phyloP scores from a whole-genome alignment of 108 stramenopile genomes.

The Nitzschia putrida region DNA sequence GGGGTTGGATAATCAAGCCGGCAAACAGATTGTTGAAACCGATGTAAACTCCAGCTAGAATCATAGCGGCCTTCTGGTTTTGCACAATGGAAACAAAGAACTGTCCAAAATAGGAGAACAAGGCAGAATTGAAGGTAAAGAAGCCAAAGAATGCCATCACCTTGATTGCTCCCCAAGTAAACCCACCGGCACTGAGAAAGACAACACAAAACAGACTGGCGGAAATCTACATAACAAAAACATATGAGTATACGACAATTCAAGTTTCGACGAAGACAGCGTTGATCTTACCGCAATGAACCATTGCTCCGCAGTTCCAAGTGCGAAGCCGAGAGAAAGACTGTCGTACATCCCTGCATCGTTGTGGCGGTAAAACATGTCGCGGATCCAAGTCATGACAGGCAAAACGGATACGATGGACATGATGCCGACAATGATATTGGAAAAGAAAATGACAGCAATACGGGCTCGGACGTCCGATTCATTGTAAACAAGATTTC shows the following conservation, averaged over 20 bases:
- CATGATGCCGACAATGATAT: conserved; percentile 56
- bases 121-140: conserved; percentile 64
- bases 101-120: conserved; percentile 72
- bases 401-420: conserved; percentile 49
- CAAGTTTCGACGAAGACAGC: background rate
- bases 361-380: conserved; percentile 63
- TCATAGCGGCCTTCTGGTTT: conserved; percentile 43
- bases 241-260: background rate
- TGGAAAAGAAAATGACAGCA: conserved; percentile 40
- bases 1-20: conserved; percentile 61
- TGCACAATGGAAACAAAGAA: conserved; percentile 62
- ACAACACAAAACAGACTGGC: conserved; percentile 20
- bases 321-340: conserved; percentile 45
- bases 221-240: background rate
- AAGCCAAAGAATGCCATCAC: conserved; percentile 47
- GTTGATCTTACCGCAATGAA: conserved; percentile 34
- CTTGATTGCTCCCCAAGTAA: conserved; percentile 24
- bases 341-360: conserved; percentile 63
- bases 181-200: conserved; percentile 28
- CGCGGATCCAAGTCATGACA: conserved; percentile 61
- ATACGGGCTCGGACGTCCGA: conserved; percentile 33
- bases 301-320: conserved; percentile 52
- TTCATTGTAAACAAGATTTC: conserved; percentile 22
- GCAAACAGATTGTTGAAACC: conserved; percentile 68
- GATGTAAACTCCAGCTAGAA: conserved; percentile 60